Conservation (phyloP, 2,329 filamentous ascomycete genomes). For the Aspergillus sp. region DNA sequence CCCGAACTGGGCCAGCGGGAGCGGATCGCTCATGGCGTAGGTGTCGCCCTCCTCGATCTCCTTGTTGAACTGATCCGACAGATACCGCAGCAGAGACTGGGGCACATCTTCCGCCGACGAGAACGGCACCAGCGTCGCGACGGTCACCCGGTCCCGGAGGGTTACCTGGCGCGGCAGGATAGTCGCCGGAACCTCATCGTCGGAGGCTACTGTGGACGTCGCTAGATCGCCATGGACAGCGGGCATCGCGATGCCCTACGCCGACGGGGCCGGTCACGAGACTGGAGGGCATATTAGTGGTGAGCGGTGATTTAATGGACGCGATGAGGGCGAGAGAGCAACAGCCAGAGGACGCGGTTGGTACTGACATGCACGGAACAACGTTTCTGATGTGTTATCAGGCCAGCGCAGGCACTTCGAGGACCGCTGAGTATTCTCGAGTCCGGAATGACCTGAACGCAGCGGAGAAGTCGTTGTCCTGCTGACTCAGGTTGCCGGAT, state of each 20-base stretch:
- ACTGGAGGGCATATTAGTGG: conserved; percentile 29
- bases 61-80: conserved; percentile 75
- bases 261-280: conserved; percentile 21
- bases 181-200: conserved; percentile 51
- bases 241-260: conserved; percentile 23
- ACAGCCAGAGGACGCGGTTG: too few species aligned
- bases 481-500: conserved; percentile 12
- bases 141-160: conserved; percentile 71
- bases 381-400: neutral
- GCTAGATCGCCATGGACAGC: conserved; percentile 28
- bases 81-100: conserved; percentile 61
- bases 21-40: conserved; percentile 74
- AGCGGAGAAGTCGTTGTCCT: conserved; percentile 27
- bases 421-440: conserved; percentile 37
- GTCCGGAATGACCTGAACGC: conserved; percentile 33
- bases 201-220: conserved; percentile 20
- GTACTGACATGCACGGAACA: neutral
- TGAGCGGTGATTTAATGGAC: too few species aligned
- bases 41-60: conserved; percentile 90
- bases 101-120: conserved; percentile 70
- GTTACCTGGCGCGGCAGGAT: conserved; percentile 69
- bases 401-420: conserved; percentile 24
- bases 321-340: neutral
- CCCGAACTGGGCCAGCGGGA: conserved; percentile 65
- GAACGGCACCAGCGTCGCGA: conserved; percentile 76